These are phyloP conservation scores for Sporothrix pseudoabietina DNA, from an alignment of 2,329 filamentous ascomycete species.

Conservation along the genomic window DNA sequence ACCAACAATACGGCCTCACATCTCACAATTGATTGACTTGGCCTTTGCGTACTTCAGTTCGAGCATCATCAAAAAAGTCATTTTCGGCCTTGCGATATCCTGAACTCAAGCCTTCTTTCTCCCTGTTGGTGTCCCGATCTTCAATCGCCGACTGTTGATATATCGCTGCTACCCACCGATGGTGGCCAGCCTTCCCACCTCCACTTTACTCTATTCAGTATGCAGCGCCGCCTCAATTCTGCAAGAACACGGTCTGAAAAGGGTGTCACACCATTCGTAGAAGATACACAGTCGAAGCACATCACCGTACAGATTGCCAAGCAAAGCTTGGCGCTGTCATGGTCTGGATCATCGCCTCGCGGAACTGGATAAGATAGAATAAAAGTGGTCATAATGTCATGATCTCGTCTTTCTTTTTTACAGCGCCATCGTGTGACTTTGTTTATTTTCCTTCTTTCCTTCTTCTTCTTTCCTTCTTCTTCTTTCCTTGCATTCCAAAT, in stretches of 20 bases:
- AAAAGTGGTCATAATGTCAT: conserved; percentile 6
- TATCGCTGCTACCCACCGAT: background rate
- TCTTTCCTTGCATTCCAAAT: background rate
- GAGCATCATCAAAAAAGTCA: background rate
- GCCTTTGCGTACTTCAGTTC: no score
- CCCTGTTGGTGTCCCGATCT: no score
- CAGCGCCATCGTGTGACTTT: background rate
- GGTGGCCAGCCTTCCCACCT: background rate
- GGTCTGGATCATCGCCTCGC: background rate
- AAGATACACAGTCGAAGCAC: no score
- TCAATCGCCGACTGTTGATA: background rate
- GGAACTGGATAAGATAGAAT: background rate
- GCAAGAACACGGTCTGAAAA: conserved; percentile 7
- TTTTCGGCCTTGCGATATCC: background rate
- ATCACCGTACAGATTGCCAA: background rate
- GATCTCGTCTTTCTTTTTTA: background rate
- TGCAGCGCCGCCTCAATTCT: conserved; percentile 11
- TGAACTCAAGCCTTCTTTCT: no score
- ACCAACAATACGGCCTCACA: background rate
- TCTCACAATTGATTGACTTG: no score
- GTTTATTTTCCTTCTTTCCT: background rate
- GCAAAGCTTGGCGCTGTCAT: background rate
- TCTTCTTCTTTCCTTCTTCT: background rate
- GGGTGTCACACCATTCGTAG: background rate
- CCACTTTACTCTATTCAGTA: background rate